Base-by-base conservation (phyloP, 805 yeast genomes). In the Barnettozyma populi region DNA sequence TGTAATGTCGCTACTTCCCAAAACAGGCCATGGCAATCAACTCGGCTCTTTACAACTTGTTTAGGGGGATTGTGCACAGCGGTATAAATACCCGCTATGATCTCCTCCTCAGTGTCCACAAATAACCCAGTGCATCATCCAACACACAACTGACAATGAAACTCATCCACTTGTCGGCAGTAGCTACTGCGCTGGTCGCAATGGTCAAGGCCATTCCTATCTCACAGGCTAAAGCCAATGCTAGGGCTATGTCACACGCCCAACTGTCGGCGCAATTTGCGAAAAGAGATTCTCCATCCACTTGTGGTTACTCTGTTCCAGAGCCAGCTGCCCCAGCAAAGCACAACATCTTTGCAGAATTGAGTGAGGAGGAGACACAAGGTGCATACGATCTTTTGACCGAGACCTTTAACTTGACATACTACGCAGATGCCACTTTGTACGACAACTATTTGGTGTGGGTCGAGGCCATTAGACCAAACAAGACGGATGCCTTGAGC, bases 401-500 rank as follows among this genome's bases (percentile, higher is more conserved):
- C 2, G 51, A 50, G 7, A 25, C 29, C 7, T 58, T 47, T 50
- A 55, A 56, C 47, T 41, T 58, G 42, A 58, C 62, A 4, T 27
- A 46, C 11, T 47, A 43, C 32, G 50, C 37, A n/a, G 41, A 58
- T 41, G 57, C 62, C 9, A 50, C 60, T 3, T 18, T 47, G 5
- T 58, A 52, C 31, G 62, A 58, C 36, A 58, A 58, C 52, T 58
- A 48, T 42, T 36, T 53, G 21, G 51, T 55, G 46, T 58, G 62
- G 62, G 46, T 58, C 19, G 62, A 58, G 48, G 41, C 49, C 1
- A 37, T 60, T 29, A 47, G 55, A 36, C 64, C 63, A 46, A 60
- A 60, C 53, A 60, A 61, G 46, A 56, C 65, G 3, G 63, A 52
- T 46, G 65, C 63, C 18, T 19, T 57, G 11, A 40, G 25, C 4